Base-by-base conservation (phyloP, 345 rosid genomes). In the Moringa oleifera region DNA sequence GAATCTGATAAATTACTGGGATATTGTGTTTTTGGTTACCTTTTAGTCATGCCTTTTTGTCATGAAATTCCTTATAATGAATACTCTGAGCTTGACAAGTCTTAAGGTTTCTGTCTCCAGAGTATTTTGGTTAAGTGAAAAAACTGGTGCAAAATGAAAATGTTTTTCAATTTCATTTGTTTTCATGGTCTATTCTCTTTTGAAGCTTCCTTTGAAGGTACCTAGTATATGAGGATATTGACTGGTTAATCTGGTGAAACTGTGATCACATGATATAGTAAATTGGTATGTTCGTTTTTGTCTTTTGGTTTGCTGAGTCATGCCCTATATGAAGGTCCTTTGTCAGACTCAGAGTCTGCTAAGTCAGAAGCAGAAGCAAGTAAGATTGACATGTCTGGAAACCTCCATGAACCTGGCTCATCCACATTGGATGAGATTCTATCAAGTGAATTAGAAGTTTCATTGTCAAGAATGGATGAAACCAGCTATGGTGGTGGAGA, bases 341-440 rank as follows among this genome's bases (percentile, higher is more conserved):
- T 70, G 56, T 76, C 75, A 51, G 86, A 83, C 74, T 68, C 78
- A 33, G 90, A 68, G 72, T 74, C 89, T 65, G 59, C 58, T 64
- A 68, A 70, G 71, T 41, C 75, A 23, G 80, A 82, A 53, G 64
- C 74, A 52, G 77, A 81, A 68, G 74, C 41, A 10, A 67, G 63
- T 45, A 56, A 67, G 71, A 59, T 51, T 63, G 75, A 70, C 68
- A 67, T 37, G 53, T 25, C 47, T 52, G 73, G 66, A 60, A 60
- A 33, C 57, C 70, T 31, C 2, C 20, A 49, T 45, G 83, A 79
- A 72, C 57, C 77, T 70, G 85, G 76, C 55, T 47, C 70, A 67
- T 79, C 88, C 54, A 74, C 79, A 53, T 73, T 90, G 71, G 97
- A 93, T 80, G 95, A 90, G 75, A 83, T 93, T 75, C 73, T 93